Base-by-base conservation (phyloP, 768 basidiomycete genomes). In the Mycena galericulata region DNA sequence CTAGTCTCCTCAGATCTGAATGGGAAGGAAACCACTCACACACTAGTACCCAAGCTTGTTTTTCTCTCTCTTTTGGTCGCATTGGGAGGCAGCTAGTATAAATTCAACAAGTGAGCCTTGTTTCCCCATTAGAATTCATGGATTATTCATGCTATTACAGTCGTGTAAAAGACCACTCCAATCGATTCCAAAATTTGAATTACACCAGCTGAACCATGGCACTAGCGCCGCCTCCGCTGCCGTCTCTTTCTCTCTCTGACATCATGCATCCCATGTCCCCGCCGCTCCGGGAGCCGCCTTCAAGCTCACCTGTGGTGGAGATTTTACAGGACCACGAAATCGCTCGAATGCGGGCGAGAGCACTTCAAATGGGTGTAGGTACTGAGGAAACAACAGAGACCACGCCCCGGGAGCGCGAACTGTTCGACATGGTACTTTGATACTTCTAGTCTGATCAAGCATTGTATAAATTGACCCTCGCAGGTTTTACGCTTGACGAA, bases 251-350 rank as follows among this genome's bases (percentile, higher is more conserved):
- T 9, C 80, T 90, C 50, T 87, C 86, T 38, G 89, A 90, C 68
- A 85, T 89, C 45, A 83, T 89, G 62, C 85, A 87, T 66, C 73
- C 82, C 34, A 82, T 86, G 76, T 86, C 88, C 14, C 85, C 88
- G 4, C 84, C 86, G 76, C 77, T 0, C 82, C 83, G 59, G 76
- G 73, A 65, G 78, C 74, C 32, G 71, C 55, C 70, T 65, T 45
- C n/a, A 43, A 73, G 20, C 69, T 72, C 36, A 61, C 64, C 55
- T 62, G 67, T 49, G 76, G 50, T 79, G 40, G 81, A 81, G 67
- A 79, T 78, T 22, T 72, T 87, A n/a, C 83, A 82, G 29, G 80
- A 83, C 50, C 75, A 78, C 15, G 88, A 91, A 75, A 78, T 89
- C 40, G 73, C 80, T 10, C 72, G 76, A 34, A 88, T 92, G 75